These are phyloP conservation scores for Alternaria ethzedia DNA, from an alignment of 2,329 filamentous ascomycete genomes.

Conservation along the genomic window DNA sequence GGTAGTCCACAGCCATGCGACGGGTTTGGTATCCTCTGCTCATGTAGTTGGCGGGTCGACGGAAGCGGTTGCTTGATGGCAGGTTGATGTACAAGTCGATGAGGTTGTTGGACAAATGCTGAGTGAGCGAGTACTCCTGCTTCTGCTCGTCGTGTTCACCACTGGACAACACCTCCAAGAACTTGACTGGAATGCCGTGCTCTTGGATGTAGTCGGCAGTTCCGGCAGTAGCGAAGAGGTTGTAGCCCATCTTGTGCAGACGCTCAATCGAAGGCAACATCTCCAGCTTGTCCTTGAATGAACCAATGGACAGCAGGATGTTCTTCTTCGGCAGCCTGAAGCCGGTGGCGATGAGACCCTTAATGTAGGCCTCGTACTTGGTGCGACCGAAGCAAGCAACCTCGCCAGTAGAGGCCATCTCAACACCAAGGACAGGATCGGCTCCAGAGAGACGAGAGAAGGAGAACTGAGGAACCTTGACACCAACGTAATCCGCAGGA, in stretches of 20 bases:
- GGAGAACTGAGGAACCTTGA: constrained; percentile 98
- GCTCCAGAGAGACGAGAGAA: constrained; percentile 97
- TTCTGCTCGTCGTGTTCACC: constrained; percentile 78
- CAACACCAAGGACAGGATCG: constrained; percentile 94
- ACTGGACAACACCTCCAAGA: constrained; percentile 76
- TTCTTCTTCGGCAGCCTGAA: constrained; percentile 97
- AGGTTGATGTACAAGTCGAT: constrained; percentile 99
- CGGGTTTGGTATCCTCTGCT: constrained; percentile 96
- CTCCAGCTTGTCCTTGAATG: constrained; percentile 97
- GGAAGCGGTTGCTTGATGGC: constrained; percentile 97
- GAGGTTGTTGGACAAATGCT: constrained; percentile 95
- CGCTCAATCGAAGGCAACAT: constrained; percentile 93
- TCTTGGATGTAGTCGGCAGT: constrained; percentile 96
- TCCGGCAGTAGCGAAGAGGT: constrained; percentile 93
- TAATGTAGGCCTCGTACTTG: constrained; percentile 97
- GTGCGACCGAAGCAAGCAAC: constrained; percentile 95
- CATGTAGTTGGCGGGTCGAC: constrained; percentile 97
- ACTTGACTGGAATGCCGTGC: constrained; percentile 90
- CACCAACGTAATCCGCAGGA: constrained; percentile 83
- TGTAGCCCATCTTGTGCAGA: constrained; percentile 89
- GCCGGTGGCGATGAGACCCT: constrained; percentile 92
- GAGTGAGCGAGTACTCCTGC: constrained; percentile 94
- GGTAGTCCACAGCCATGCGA: constrained; percentile 97
- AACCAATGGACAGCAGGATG: constrained; percentile 92
- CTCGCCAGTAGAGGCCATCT: constrained; percentile 99